These are phyloP conservation scores for Luffa acutangula DNA, from an alignment of 306 rosid genomes.

Conservation along the genomic window DNA sequence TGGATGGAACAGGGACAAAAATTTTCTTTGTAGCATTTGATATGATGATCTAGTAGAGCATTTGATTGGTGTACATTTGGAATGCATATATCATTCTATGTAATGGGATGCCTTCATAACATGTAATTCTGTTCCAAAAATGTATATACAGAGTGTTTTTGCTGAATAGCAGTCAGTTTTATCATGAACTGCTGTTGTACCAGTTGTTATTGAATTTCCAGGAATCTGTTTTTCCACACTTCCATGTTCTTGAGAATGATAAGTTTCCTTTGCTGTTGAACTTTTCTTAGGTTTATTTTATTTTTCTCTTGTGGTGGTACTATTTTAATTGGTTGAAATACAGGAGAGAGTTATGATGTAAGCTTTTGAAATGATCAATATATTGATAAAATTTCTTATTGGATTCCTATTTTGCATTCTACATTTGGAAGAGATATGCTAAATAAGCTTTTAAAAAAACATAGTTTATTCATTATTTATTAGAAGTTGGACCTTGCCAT, in stretches of 20 bases:
- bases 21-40: neutral
- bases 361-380: neutral
- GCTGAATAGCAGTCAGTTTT: neutral
- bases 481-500: too few relatives aligned
- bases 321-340: neutral
- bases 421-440: neutral
- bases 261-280: neutral
- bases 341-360: neutral
- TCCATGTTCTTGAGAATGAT: neutral
- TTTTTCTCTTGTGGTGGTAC: neutral
- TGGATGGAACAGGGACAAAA: neutral
- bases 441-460: neutral
- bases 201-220: neutral
- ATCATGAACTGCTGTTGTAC: neutral
- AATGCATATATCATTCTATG: neutral
- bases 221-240: neutral
- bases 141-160: neutral
- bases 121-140: neutral
- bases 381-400: neutral
- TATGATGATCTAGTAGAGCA: neutral
- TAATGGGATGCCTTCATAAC: neutral
- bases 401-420: neutral
- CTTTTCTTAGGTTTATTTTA: neutral
- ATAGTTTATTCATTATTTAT: neutral
- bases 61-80: slow-evolving; percentile 1